Percentiles rank a stretch among this genome's conserved stretches.
These are phyloP conservation scores for Aureobasidium subglaciale DNA, from an alignment of 2,329 filamentous ascomycete genomes.

Conservation along the genomic window DNA sequence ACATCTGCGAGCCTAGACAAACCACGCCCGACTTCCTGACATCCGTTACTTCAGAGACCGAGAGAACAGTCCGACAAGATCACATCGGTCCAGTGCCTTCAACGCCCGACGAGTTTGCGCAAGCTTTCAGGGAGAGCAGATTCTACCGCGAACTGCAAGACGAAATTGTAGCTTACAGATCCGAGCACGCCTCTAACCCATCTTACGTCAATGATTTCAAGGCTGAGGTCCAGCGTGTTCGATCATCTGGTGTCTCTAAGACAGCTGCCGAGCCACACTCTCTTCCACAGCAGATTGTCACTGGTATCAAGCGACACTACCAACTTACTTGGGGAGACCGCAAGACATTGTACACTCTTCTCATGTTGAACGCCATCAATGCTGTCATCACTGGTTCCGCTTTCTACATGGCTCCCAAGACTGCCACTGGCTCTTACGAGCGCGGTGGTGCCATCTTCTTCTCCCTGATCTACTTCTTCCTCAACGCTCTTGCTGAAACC, in stretches of 20 bases:
- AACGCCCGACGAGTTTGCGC: slow-evolving; percentile 63
- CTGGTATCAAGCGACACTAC: slow-evolving; percentile 14
- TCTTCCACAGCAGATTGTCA: slow-evolving; percentile 1
- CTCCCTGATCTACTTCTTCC: slow-evolving; percentile 53
- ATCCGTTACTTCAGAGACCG: slow-evolving; percentile 60
- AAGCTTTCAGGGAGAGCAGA: slow-evolving; percentile 36
- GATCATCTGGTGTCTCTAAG: slow-evolving; percentile 3
- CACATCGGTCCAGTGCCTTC: slow-evolving; percentile 57
- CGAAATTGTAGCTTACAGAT: slow-evolving; percentile 47
- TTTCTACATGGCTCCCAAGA: slow-evolving; percentile 48
- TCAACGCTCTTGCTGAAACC: slow-evolving; percentile 52
- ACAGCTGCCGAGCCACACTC: slow-evolving; percentile 10
- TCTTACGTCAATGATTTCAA: slow-evolving; percentile 13
- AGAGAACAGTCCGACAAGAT: slow-evolving; percentile 50
- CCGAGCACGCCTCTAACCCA: slow-evolving; percentile 19
- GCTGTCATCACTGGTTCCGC: slow-evolving; percentile 51
- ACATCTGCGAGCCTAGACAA: slow-evolving; percentile 58
- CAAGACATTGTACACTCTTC: slow-evolving; percentile 12
- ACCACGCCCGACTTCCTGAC: slow-evolving; percentile 68
- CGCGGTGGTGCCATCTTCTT: slow-evolving; percentile 47
- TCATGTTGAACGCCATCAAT: slow-evolving; percentile 13
- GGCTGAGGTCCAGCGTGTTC: slow-evolving; percentile 4
- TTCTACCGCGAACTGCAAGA: slow-evolving; percentile 33
- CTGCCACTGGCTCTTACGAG: slow-evolving; percentile 46
- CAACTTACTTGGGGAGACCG: slow-evolving; percentile 12